Evolutionary conservation across 2,329 filamentous ascomycete species (phyloP), one percentile per base, ranked within the genome.

Genomic region (Beauveria rudraprayagi): DNA sequence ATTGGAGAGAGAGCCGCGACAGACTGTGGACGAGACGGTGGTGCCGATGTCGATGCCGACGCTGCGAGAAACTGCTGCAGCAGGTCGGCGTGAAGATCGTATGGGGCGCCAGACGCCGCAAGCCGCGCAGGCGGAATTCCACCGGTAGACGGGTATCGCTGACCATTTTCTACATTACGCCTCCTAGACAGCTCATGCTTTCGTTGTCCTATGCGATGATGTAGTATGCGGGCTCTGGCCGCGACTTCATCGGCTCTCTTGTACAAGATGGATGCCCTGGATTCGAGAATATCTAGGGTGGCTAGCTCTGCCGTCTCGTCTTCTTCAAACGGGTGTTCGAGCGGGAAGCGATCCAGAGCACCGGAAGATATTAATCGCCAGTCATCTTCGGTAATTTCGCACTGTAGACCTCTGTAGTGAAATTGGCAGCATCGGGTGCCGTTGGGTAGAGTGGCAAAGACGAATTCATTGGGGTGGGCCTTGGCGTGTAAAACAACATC

Each of bases 321-420:
- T 70, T 95, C 91, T 62, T 89, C 85, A 54, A 94, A 87, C 1
- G 91, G 90, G 65, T 92, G 86, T 16, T 88, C 87, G 2, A 91
- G 88, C 19, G 92, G 91, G 62, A 82, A 79, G 70, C 91, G 87
- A 72, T 95, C 90, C 11, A 92, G 84, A 65, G 90, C 89, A 30
- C 91, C 91, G 44, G 89, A 92, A 60, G 86, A 85, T 66, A 96
- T 92, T 65, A 96, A 77, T 47, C 92, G 83, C 80, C 88, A 96
- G 70, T 96, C 91, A 46, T 95, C 91, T 72, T 95, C 91, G 19
- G 85, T 86, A 63, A 96, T 93, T 75, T 96, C 90, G 9, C 95
- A 88, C 53, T 89, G 84, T 65, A 87, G 83, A 63, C 92, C 89
- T 70, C 92, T 92, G 65, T 91, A 86, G 69, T 87, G 85, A 72